A percentile compares a stretch with the other conserved stretches of the same genome.
These are phyloP conservation scores for Lentinula novae-zelandiae DNA, from an alignment of 1,284 basidiomycete species.

Conservation along the genomic window DNA sequence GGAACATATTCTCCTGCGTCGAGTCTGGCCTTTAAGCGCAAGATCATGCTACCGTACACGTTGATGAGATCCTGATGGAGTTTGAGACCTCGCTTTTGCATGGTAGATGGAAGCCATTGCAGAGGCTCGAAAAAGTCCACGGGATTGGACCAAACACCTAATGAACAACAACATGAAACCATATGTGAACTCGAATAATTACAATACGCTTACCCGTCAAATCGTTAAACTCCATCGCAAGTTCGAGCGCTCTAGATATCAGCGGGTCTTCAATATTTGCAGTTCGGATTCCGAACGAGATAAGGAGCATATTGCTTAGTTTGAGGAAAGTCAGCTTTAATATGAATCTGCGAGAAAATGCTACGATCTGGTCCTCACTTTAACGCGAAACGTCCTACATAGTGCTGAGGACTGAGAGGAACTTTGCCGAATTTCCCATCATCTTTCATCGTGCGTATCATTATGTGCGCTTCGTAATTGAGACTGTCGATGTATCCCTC, in stretches of 20 bases:
- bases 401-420: conserved; percentile 34
- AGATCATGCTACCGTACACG: conserved; percentile 29
- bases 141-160: conserved; percentile 36
- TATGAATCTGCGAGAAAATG: background rate
- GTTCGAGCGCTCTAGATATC: conserved; percentile 26
- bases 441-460: conserved; percentile 31
- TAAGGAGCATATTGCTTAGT: conserved; percentile 30
- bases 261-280: conserved; percentile 28
- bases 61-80: conserved; percentile 32
- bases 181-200: background rate
- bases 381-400: conserved; percentile 30
- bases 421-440: conserved; percentile 25
- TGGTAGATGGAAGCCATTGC: conserved; percentile 32
- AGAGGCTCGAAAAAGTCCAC: conserved; percentile 37
- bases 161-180: conserved; percentile 1
- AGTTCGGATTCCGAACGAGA: conserved; percentile 34
- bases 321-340: background rate
- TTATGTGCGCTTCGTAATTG: conserved; percentile 32
- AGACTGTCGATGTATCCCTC: conserved; percentile 29
- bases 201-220: conserved; percentile 17
- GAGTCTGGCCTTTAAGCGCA: conserved; percentile 24
- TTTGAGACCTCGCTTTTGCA: conserved; percentile 26
- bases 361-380: conserved; percentile 21
- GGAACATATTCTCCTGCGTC: conserved; percentile 27
- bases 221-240: conserved; percentile 36